A percentile compares a stretch with the other conserved stretches of the same genome.
Evolutionary conservation across 768 basidiomycete genomes (phyloP).

Genomic region (Suillus luteus): DNA sequence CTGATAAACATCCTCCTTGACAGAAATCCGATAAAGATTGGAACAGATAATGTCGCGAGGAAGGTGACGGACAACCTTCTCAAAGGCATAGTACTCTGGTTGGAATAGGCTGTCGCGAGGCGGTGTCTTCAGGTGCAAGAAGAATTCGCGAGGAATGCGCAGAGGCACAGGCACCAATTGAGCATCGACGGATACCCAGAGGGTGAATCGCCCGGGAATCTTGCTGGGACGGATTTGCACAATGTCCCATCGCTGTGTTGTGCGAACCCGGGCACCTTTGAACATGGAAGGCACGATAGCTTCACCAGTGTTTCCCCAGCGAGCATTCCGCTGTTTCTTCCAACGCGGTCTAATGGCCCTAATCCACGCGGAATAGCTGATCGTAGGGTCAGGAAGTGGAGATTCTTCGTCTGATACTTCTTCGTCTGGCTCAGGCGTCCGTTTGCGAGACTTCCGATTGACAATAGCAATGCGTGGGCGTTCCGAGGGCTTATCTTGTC

Average conservation of each 20-base stretch:
- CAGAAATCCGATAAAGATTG: slow-evolving; percentile 81
- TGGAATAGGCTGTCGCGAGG: slow-evolving; percentile 69
- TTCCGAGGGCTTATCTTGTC: slow-evolving; percentile 20
- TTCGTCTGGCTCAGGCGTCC: slow-evolving; percentile 45
- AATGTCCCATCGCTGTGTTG: slow-evolving; percentile 85
- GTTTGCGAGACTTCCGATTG: slow-evolving; percentile 48
- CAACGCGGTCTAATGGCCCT: slow-evolving; percentile 76
- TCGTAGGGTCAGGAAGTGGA: slow-evolving; percentile 62
- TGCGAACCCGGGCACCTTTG: slow-evolving; percentile 55
- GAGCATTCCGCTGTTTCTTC: slow-evolving; percentile 59
- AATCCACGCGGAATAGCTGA: slow-evolving; percentile 77
- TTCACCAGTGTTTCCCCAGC: slow-evolving; percentile 42
- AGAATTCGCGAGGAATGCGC: slow-evolving; percentile 89
- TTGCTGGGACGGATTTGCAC: slow-evolving; percentile 83
- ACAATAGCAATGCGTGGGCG: slow-evolving; percentile 54
- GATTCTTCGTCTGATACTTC: slow-evolving; percentile 25
- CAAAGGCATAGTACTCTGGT: slow-evolving; percentile 64
- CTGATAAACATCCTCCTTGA: slow-evolving; percentile 81
- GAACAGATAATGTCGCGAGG: slow-evolving; percentile 77
- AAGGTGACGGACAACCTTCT: slow-evolving; percentile 74
- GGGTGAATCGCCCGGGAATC: slow-evolving; percentile 75
- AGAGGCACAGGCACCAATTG: slow-evolving; percentile 80
- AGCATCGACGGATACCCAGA: slow-evolving; percentile 86
- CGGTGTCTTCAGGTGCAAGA: slow-evolving; percentile 81
- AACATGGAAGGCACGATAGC: slow-evolving; percentile 74